These are phyloP conservation scores for Claviceps paspali DNA, from an alignment of 2,329 filamentous ascomycete species.

Conservation along the genomic window DNA sequence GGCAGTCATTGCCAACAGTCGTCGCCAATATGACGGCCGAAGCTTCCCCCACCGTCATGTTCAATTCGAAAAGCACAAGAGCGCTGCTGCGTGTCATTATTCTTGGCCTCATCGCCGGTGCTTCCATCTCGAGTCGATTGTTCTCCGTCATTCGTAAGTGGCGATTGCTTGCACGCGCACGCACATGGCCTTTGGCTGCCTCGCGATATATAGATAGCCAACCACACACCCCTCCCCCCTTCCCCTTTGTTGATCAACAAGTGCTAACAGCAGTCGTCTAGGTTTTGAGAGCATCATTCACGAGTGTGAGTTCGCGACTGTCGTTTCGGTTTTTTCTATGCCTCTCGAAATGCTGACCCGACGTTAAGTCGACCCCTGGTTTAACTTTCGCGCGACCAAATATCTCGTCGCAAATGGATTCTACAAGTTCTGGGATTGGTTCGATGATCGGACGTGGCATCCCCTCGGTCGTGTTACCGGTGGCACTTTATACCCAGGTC, in stretches of 20 bases:
- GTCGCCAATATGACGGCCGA: slow-evolving; percentile 29
- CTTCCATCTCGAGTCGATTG: slow-evolving; percentile 80
- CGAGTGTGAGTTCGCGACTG: slow-evolving; percentile 61
- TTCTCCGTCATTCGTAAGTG: slow-evolving; percentile 94
- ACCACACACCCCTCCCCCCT: too few species aligned
- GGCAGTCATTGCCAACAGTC: slow-evolving; percentile 16
- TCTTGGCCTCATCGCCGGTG: slow-evolving; percentile 76
- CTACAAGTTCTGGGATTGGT: slow-evolving; percentile 99
- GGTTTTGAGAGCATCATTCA: slow-evolving; percentile 99
- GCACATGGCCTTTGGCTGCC: slow-evolving; percentile 1
- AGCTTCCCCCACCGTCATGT: slow-evolving; percentile 50
- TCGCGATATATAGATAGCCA: background rate
- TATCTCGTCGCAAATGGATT: slow-evolving; percentile 95
- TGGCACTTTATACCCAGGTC: slow-evolving; percentile 92
- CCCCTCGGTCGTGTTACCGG: slow-evolving; percentile 95
- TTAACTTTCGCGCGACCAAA: slow-evolving; percentile 97
- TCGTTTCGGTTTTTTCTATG: background rate
- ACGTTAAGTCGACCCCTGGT: slow-evolving; percentile 90
- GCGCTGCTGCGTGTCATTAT: slow-evolving; percentile 81
- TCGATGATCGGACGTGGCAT: slow-evolving; percentile 99
- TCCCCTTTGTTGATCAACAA: background rate
- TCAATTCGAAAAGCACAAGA: slow-evolving; percentile 67
- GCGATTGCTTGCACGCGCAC: slow-evolving; percentile 5
- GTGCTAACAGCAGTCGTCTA: slow-evolving; percentile 26
- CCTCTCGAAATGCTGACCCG: slow-evolving; percentile 11